Conservation (phyloP, 345 rosid species). For the Punica granatum region DNA sequence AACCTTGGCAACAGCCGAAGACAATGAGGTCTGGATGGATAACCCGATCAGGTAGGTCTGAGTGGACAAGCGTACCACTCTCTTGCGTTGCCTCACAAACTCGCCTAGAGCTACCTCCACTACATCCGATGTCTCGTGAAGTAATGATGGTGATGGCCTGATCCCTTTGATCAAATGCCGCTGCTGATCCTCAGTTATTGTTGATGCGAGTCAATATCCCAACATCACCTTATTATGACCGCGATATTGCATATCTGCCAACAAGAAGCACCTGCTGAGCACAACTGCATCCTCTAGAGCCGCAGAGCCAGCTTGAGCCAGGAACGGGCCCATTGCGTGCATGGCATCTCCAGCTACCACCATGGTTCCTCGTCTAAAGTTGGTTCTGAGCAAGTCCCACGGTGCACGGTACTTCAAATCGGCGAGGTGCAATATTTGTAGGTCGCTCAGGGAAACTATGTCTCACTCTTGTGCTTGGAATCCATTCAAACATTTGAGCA, state of each 20-base stretch:
- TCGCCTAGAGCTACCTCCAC: conserved; percentile 7
- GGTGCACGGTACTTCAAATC: conserved; percentile 19
- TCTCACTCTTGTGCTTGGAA: conserved; percentile 10
- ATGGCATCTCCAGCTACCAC: conserved; percentile 31
- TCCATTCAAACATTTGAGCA: conserved; percentile 8
- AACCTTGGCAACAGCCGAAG: conserved; percentile 15
- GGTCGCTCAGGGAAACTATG: conserved; percentile 13
- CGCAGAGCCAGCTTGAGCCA: conserved; percentile 30
- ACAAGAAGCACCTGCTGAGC: conserved; percentile 13
- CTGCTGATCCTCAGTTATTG: background rate
- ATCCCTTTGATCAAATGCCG: background rate
- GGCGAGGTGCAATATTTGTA: conserved; percentile 5
- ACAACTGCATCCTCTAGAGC: conserved; percentile 24
- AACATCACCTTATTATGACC: background rate
- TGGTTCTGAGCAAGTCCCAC: conserved; percentile 11
- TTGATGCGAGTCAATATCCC: background rate
- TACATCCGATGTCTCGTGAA: too few species aligned
- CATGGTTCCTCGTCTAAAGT: conserved; percentile 13
- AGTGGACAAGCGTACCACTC: conserved; percentile 25
- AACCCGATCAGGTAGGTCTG: conserved; percentile 37
- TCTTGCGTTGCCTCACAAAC: conserved; percentile 12
- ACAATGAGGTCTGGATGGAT: conserved; percentile 10
- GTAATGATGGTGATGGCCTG: too few species aligned
- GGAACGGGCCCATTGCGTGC: conserved; percentile 31
- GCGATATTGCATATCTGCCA: too few species aligned